Evolutionary conservation across 2,329 filamentous ascomycete genomes (phyloP), one percentile per base, ranked within the genome.

Genomic region (Chrysosphaeria jannelii): DNA sequence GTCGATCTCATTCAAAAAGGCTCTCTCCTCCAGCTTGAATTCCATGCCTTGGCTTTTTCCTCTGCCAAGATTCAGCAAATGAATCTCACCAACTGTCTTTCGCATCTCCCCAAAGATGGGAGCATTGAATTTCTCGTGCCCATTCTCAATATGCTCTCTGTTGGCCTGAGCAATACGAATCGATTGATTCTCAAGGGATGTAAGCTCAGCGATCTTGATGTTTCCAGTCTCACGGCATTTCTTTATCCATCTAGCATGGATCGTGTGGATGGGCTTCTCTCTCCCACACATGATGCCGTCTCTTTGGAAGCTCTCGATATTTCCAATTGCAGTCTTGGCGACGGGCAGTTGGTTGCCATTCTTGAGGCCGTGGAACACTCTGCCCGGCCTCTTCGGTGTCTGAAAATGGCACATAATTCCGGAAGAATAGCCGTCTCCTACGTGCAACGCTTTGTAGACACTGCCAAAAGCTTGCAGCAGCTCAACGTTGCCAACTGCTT

Each of bases 41-140:
- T 61, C 9, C 54, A 61, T 22, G 52, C 55, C 1, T 37, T 62
- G 11, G 40, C 55, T 2, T 57, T 60, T 29, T 51, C 53, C 12
- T 57, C 55, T 1, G 53, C 56, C 27, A 57, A 51, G 0, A 47
- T 61, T 15, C 46, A 50, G 20, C 52, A 54, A 26, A 51, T 61
- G 22, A 54, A 61, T 29, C 36, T 61, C 15, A 48, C 46, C 10
- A 52, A 55, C 22, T 43, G 43, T 8, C 13, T 35, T 10, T 25
- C 27, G 20, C 19, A 28, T 23, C 21, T 13, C 18, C 17, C 22
- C 14, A 22, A n/a, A 13, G 20, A 7, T 9, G 16, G 25, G 11
- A 31, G 27, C 10, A 31, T 40, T 1, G 36, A 42, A 27, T 39
- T 42, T 18, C 31, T 45, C 3, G 30, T 35, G 5, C 41, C 57